Conservation (phyloP, 495 filamentous ascomycete genomes). For the Apiosordaria backusii region DNA sequence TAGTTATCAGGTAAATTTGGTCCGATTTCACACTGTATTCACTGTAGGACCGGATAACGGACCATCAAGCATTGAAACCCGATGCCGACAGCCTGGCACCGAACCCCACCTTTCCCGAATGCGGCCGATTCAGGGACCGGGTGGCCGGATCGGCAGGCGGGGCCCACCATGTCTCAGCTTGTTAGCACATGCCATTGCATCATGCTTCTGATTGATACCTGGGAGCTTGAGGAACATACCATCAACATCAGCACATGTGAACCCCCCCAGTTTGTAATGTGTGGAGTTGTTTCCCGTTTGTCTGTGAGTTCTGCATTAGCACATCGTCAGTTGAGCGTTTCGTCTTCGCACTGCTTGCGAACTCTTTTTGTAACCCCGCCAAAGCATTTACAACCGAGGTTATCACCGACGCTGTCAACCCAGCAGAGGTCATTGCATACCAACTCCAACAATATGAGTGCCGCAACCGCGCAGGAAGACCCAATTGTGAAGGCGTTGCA, state of each 20-base stretch:
- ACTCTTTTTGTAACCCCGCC: background rate
- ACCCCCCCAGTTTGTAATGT: background rate
- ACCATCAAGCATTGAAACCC: background rate
- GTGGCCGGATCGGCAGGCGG: conserved; percentile 3
- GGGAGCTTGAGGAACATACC: background rate
- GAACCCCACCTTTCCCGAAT: conserved; percentile 3
- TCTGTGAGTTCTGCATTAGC: background rate
- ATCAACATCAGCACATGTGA: background rate
- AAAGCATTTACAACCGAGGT: conserved; percentile 15
- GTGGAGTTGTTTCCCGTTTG: background rate
- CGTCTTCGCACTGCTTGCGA: background rate
- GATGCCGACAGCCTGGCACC: background rate
- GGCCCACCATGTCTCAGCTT: background rate
- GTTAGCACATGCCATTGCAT: conserved; percentile 11
- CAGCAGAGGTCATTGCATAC: conserved; percentile 2
- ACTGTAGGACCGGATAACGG: background rate
- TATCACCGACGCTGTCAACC: background rate
- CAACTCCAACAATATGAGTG: conserved; percentile 24
- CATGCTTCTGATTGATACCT: background rate
- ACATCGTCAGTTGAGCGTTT: background rate
- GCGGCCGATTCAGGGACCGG: background rate
- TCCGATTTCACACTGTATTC: background rate
- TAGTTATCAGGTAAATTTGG: background rate
- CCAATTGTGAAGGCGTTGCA: conserved; percentile 38
- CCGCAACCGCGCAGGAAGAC: conserved; percentile 25